Percentiles rank a stretch among this genome's conserved stretches.
Conservation (phyloP, 176 grass and related monocot genomes). For the Pontederia paniculata region DNA sequence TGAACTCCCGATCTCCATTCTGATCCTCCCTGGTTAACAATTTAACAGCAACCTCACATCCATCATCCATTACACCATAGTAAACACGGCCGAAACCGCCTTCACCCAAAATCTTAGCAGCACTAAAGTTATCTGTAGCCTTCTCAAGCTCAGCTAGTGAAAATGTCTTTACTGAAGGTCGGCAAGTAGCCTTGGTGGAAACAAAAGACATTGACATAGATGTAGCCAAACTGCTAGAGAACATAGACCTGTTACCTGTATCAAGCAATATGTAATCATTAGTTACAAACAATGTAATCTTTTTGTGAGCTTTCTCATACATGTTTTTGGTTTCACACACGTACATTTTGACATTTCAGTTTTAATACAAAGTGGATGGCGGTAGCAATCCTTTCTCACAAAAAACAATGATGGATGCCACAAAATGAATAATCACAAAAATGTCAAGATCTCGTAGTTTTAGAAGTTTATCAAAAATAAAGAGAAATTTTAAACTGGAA, state of each 20-base stretch:
- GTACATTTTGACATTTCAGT: too few species aligned
- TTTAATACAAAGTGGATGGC: too few species aligned
- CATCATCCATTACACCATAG: slow-evolving; percentile 51
- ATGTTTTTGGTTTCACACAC: too few species aligned
- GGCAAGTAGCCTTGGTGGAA: slow-evolving; percentile 55
- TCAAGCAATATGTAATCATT: slow-evolving; percentile 18
- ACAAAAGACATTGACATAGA: slow-evolving; percentile 50
- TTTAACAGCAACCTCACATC: slow-evolving; percentile 85
- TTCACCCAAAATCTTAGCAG: slow-evolving; percentile 59
- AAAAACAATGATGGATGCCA: slow-evolving; percentile 3
- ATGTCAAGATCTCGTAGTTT: too few species aligned
- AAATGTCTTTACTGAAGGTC: slow-evolving; percentile 67
- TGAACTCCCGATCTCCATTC: slow-evolving; percentile 74
- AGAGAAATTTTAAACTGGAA: too few species aligned
- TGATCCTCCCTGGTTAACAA: slow-evolving; percentile 72
- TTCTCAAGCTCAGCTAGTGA: slow-evolving; percentile 62
- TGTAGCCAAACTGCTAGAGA: slow-evolving; percentile 57
- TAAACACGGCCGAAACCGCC: slow-evolving; percentile 94
- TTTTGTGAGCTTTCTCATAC: too few species aligned
- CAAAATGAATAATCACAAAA: background rate
- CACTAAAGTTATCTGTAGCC: slow-evolving; percentile 76
- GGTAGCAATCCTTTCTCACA: too few species aligned
- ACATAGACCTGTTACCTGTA: slow-evolving; percentile 48
- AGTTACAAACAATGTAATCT: background rate
- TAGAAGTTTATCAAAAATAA: too few species aligned